A percentile compares a stretch with the other conserved stretches of the same genome.
Conservation (phyloP, 2,329 filamentous ascomycete species). For the Ascochyta viciae-villosae region DNA sequence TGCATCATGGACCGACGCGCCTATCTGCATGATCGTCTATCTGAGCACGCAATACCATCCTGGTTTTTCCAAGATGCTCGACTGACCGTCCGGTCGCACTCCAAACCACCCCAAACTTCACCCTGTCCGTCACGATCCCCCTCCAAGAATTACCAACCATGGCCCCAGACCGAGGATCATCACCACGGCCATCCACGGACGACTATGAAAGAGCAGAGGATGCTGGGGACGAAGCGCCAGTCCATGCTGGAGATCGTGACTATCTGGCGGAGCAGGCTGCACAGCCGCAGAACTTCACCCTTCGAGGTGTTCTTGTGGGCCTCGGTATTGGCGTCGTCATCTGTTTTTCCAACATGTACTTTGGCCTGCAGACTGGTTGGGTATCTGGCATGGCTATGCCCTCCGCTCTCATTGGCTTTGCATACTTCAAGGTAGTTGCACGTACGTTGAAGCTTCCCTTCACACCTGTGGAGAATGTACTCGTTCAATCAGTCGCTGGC, state of each 20-base stretch:
- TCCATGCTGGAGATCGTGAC: conserved; percentile 25
- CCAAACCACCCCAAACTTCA: conserved; percentile 13
- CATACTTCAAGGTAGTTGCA: conserved; percentile 83
- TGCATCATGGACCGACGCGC: conserved; percentile 27
- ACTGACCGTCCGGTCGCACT: conserved; percentile 6
- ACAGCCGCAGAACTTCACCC: conserved; percentile 76
- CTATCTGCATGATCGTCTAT: conserved; percentile 21
- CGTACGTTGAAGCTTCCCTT: conserved; percentile 80
- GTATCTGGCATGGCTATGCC: conserved; percentile 96
- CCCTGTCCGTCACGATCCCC: conserved; percentile 28
- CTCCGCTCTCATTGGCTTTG: conserved; percentile 90
- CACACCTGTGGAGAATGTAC: conserved; percentile 92
- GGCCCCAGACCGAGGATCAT: conserved; percentile 46
- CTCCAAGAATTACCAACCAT: conserved; percentile 34
- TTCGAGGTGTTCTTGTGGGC: conserved; percentile 80
- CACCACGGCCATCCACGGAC: conserved; percentile 21
- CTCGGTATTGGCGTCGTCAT: conserved; percentile 87
- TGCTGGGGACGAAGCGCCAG: conserved; percentile 22
- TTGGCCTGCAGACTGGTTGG: conserved; percentile 91
- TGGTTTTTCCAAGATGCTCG: conserved; percentile 16
- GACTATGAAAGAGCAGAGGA: conserved; percentile 34
- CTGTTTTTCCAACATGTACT: conserved; percentile 98
- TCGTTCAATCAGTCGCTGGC: conserved; percentile 94
- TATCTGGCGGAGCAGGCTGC: conserved; percentile 43
- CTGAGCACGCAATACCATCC: conserved; percentile 29